Conservation (phyloP, 2,329 filamentous ascomycete species). For the Microdochium nivale region DNA sequence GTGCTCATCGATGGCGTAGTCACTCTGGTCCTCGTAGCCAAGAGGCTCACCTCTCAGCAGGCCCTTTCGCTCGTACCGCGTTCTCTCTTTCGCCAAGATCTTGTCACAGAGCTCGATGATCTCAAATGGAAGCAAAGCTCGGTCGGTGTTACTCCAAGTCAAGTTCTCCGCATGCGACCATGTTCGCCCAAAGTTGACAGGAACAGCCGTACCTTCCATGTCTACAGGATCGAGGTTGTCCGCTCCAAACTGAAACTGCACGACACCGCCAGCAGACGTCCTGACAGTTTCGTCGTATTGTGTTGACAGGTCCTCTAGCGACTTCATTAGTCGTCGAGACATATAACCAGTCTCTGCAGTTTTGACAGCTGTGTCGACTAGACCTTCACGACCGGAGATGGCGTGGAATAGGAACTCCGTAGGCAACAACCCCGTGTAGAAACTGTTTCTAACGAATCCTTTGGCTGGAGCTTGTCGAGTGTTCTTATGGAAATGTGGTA, state of each 20-base stretch:
- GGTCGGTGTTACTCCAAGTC: conserved; percentile 73
- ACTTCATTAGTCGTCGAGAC: conserved; percentile 97
- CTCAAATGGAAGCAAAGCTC: conserved; percentile 64
- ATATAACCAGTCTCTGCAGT: conserved; percentile 99
- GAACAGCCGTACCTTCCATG: conserved; percentile 91
- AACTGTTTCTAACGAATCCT: conserved; percentile 94
- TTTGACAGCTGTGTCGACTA: conserved; percentile 98
- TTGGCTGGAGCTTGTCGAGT: conserved; percentile 88
- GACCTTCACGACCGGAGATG: conserved; percentile 94
- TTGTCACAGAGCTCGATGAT: conserved; percentile 60
- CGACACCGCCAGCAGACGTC: conserved; percentile 78
- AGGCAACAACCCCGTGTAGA: conserved; percentile 84
- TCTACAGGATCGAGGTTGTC: conserved; percentile 93
- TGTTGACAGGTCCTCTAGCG: conserved; percentile 85
- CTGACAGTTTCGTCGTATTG: conserved; percentile 93
- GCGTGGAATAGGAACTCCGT: conserved; percentile 97
- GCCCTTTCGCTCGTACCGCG: conserved; percentile 51
- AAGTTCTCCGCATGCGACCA: conserved; percentile 72
- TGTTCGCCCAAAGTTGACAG: conserved; percentile 85
- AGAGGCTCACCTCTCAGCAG: conserved; percentile 55
- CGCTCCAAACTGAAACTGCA: conserved; percentile 96
- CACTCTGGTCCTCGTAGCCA: conserved; percentile 59
- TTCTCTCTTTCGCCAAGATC: conserved; percentile 59
- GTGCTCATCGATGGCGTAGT: conserved; percentile 64
- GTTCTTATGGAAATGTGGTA: conserved; percentile 94